Conservation (phyloP, 2,329 filamentous ascomycete genomes). For the Phoma sp. region DNA sequence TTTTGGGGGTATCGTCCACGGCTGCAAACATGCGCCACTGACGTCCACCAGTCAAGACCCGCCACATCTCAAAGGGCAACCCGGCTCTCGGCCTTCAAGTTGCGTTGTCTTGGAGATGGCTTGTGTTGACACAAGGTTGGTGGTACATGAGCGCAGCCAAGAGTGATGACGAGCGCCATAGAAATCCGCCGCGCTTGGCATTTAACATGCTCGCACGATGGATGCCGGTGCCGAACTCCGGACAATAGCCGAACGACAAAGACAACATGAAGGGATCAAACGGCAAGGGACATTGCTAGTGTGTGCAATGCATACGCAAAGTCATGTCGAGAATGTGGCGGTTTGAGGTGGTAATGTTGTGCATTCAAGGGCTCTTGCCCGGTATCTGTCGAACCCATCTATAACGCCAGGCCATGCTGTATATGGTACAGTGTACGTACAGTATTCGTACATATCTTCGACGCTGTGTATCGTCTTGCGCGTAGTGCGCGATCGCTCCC, state of each 20-base stretch:
- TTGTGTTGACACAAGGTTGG: conserved; percentile 4
- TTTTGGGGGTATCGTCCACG: neutral
- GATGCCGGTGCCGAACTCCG: conserved; percentile 5
- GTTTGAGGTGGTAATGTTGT: neutral
- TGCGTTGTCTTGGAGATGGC: conserved; percentile 4
- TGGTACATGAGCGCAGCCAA: conserved; percentile 9
- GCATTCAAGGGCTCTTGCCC: conserved; percentile 13
- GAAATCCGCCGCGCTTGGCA: conserved; percentile 8
- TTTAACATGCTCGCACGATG: neutral
- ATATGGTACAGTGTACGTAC: conserved; percentile 36
- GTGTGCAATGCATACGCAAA: too few species aligned
- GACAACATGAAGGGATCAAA: neutral
- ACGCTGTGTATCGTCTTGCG: conserved; percentile 1
- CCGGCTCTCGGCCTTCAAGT: conserved; percentile 1
- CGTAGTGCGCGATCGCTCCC: neutral
- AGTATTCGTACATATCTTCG: conserved; percentile 15
- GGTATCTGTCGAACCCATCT: conserved; percentile 18
- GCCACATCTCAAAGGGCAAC: conserved; percentile 1
- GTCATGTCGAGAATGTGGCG: neutral
- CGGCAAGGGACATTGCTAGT: neutral
- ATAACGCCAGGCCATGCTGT: conserved; percentile 40
- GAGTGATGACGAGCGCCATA: conserved; percentile 9
- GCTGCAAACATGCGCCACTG: neutral
- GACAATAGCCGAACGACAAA: neutral
- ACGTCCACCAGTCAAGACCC: neutral